Evolutionary conservation across 148 eudicot genomes (phyloP), one percentile per base, ranked within the genome.

Genomic region (Drosera capensis): DNA sequence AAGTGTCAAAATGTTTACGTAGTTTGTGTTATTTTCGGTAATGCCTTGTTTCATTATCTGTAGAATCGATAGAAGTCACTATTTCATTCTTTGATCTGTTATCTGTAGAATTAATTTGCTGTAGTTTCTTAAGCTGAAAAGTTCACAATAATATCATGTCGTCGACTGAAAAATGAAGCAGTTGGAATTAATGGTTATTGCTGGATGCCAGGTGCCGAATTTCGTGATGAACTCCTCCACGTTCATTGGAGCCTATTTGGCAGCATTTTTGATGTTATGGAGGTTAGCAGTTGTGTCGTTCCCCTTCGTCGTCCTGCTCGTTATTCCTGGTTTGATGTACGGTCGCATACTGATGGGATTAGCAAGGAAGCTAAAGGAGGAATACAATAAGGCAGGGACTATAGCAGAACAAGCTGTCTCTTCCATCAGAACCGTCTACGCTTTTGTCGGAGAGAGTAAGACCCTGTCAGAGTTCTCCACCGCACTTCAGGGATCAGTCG

Each of bases 401-500:
- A 43, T 67, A 24, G 67, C 52, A 12, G 71, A 67, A 54, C 71
- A 67, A 15, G 71, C 71, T 0, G 47, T 67, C 24, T 46, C 71
- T 23, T 67, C 60, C 5, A 31, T 67, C n/a, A 40, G 63, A 34
- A 67, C 71, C 16, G 67, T 67, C 5, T 61, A 67, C 25, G 59
- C 71, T 0, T 61, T 60, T 42, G 71, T 60, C 4, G 71, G 58
- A n/a, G 71, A 67, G 31, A 43, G 22, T 4, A 47, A 22, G 23
- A 60, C 62, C 1, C 25, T 67, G 6, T 11, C 52, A 7, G 38
- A 47, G 11, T 67, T 60, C 54, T 67, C 67, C 2, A 46, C 43
- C 12, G 58, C 67, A 2, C 51, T 67, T 8, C 36, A 61, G 20
- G 71, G 58, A 25, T 55, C 66, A 9, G 51, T 67, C n/a, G 35